Conservation (phyloP, 73 alveolate species). For the Blepharisma stoltei region DNA sequence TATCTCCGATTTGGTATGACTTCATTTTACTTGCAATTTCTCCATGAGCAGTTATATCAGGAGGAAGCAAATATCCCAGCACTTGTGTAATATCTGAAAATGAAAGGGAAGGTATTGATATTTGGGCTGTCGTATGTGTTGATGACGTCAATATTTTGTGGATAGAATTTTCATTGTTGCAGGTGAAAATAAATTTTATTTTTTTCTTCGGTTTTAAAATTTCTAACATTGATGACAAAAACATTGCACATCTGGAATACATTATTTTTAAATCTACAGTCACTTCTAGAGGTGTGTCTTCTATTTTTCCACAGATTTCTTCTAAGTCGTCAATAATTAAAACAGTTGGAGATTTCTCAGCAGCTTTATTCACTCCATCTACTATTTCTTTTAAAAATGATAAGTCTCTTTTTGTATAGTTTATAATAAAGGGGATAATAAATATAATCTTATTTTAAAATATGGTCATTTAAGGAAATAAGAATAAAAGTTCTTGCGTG, state of each 20-base stretch:
- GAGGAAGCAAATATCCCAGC: not conserved
- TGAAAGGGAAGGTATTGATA: constrained; percentile 1
- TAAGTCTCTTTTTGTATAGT: not conserved
- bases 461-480: too few relatives aligned
- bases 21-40: too few relatives aligned
- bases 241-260: not conserved
- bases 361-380: not conserved
- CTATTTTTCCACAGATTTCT: constrained; percentile 1
- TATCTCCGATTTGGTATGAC: too few relatives aligned
- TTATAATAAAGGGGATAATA: too few relatives aligned
- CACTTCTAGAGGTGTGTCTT: not conserved
- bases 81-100: not conserved
- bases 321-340: constrained; percentile 10
- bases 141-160: not conserved
- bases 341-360: not conserved
- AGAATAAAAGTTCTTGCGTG: not conserved
- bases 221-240: not conserved
- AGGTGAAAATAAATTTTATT: not conserved
- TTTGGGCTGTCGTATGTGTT: too few relatives aligned
- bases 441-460: too few relatives aligned
- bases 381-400: not conserved
- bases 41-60: too few relatives aligned
- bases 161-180: not conserved
- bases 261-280: not conserved
- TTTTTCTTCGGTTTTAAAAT: not conserved